Conservation (phyloP, 257 asterid species). For the Schizonepeta tenuifolia region DNA sequence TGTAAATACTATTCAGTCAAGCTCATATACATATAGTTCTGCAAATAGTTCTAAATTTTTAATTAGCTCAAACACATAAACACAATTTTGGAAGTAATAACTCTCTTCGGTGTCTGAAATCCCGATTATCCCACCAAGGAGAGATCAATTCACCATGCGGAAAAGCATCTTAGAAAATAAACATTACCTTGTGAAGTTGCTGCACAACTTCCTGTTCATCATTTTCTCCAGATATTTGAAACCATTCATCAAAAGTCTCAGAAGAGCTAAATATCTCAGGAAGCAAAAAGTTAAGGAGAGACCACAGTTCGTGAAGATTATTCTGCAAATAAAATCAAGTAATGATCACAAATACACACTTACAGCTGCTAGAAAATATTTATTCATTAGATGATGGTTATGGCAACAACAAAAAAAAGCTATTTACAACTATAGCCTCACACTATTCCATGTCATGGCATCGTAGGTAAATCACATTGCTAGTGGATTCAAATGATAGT, state of each 20-base stretch:
- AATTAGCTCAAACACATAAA: background rate
- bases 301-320: constrained; percentile 99
- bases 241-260: constrained; percentile 99
- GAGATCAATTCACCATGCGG: background rate
- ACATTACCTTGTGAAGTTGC: constrained; percentile 96
- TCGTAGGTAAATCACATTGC: constrained; percentile 14
- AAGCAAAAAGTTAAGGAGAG: constrained; percentile 93
- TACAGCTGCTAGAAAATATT: constrained; percentile 5
- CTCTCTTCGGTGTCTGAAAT: background rate
- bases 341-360: constrained; percentile 22
- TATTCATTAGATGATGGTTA: background rate
- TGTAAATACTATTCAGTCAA: background rate
- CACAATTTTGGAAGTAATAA: constrained; percentile 11
- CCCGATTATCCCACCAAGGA: background rate
- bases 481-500: background rate
- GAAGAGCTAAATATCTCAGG: constrained; percentile 99
- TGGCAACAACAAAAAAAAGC: constrained; percentile 11
- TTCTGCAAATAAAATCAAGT: constrained; percentile 58
- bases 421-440: background rate
- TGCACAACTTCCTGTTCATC: constrained; percentile 99
- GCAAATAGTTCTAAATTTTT: too few species aligned
- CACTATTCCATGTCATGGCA: background rate
- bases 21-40: too few species aligned
- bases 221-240: constrained; percentile 97
- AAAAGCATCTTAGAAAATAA: background rate